phyloP scores from a whole-genome alignment of 805 yeast genomes.

The Starmerella apis region DNA sequence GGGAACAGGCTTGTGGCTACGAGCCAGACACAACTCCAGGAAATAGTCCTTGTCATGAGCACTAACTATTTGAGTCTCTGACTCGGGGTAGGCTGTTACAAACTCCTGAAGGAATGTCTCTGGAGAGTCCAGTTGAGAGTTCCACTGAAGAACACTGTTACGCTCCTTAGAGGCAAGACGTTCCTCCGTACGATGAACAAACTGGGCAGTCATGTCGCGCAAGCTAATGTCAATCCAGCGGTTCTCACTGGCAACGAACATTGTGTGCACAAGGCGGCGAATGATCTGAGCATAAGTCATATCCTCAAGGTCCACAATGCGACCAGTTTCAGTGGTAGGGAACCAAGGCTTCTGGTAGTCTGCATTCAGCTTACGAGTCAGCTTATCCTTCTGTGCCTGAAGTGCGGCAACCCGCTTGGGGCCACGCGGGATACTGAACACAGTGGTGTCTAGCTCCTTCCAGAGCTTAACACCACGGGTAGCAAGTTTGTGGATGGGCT shows the following conservation, averaged over 20 bases:
- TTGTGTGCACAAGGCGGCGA: conserved; percentile 72
- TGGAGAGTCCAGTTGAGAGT: conserved; percentile 53
- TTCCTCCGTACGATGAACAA: conserved; percentile 91
- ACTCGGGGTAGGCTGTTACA: conserved; percentile 59
- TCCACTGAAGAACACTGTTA: conserved; percentile 64
- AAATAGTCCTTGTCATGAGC: conserved; percentile 94
- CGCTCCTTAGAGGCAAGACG: conserved; percentile 55
- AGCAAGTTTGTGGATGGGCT: conserved; percentile 97
- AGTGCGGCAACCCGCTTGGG: conserved; percentile 69
- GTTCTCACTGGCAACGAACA: conserved; percentile 65
- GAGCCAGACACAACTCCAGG: conserved; percentile 69
- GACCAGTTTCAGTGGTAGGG: conserved; percentile 65
- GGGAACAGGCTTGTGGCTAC: conserved; percentile 93
- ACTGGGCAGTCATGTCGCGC: conserved; percentile 77
- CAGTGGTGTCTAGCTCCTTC: conserved; percentile 93
- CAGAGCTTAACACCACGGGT: conserved; percentile 96
- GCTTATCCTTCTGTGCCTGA: conserved; percentile 71
- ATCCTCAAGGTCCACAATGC: conserved; percentile 82
- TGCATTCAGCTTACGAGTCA: conserved; percentile 73
- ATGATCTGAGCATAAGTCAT: conserved; percentile 94
- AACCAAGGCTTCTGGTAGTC: conserved; percentile 99
- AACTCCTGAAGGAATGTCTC: conserved; percentile 48
- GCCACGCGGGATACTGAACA: conserved; percentile 82
- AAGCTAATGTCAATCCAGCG: conserved; percentile 84
- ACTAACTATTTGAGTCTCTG: conserved; percentile 71